phyloP scores from a whole-genome alignment of 257 asterid genomes.

The Mitragyna speciosa region DNA sequence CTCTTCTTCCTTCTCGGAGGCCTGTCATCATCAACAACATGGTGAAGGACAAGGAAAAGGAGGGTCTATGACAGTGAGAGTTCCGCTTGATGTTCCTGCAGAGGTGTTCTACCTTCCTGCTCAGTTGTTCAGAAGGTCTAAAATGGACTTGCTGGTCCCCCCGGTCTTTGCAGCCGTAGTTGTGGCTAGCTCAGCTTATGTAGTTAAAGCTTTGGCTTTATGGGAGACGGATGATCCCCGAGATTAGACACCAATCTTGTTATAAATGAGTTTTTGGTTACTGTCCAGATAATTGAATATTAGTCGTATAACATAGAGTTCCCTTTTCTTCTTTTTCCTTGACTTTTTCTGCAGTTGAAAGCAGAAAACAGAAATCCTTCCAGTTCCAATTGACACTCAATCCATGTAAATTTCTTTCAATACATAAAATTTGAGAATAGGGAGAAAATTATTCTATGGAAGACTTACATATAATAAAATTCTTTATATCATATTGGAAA shows the following conservation, averaged over 20 bases:
- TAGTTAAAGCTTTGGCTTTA: constrained; percentile 66
- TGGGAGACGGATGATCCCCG: constrained; percentile 63
- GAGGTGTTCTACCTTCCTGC: constrained; percentile 61
- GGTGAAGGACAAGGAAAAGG: constrained; percentile 15
- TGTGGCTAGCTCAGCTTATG: constrained; percentile 65
- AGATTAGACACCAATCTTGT: not conserved
- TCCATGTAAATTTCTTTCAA: not conserved
- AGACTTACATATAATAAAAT: too few species aligned
- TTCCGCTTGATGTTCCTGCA: constrained; percentile 74
- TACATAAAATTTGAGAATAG: not conserved
- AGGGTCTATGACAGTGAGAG: constrained; percentile 28
- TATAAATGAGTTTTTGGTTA: not conserved
- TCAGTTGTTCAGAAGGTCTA: constrained; percentile 51
- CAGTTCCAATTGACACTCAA: not conserved
- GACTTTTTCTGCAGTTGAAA: not conserved
- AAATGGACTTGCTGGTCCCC: constrained; percentile 64
- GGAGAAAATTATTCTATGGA: not conserved
- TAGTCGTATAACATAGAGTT: not conserved
- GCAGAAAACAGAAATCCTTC: not conserved
- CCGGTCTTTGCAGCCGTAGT: constrained; percentile 74
- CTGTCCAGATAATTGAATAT: not conserved
- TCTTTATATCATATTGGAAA: not conserved
- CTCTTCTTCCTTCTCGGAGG: constrained; percentile 40
- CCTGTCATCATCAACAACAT: constrained; percentile 26
- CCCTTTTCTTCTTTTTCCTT: not conserved